Conservation (phyloP, 148 eudicot genomes). For the Vaccinium darrowii region DNA sequence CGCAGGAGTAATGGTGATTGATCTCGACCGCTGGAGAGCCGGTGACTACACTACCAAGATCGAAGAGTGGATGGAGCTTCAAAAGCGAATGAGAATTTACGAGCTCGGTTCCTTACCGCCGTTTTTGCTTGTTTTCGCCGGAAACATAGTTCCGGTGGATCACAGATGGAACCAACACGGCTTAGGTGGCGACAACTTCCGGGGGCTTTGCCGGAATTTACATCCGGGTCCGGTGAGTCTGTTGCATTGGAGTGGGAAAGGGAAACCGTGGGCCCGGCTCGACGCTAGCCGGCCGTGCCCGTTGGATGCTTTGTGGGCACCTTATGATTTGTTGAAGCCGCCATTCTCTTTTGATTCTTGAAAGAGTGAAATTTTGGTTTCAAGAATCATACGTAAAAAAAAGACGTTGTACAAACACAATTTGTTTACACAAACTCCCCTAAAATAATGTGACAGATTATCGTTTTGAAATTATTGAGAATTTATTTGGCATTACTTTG, state of each 20-base stretch:
- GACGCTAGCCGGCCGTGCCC: conserved; percentile 37
- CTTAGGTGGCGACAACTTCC: conserved; percentile 51
- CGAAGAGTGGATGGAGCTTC: conserved; percentile 42
- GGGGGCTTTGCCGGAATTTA: conserved; percentile 39
- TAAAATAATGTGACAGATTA: background rate
- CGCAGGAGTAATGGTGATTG: conserved; percentile 45
- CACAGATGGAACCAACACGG: conserved; percentile 46
- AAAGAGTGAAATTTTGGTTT: background rate
- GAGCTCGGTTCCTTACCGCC: conserved; percentile 53
- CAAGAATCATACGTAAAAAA: background rate
- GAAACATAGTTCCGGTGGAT: conserved; percentile 33
- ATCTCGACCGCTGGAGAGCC: conserved; percentile 27
- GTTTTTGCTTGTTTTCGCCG: conserved; percentile 51
- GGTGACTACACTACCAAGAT: conserved; percentile 29
- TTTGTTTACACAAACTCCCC: background rate
- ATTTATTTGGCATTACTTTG: too few species aligned
- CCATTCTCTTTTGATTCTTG: conserved; percentile 30
- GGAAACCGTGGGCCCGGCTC: conserved; percentile 36
- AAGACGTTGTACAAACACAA: background rate
- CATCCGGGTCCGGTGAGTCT: conserved; percentile 40
- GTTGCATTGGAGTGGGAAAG: conserved; percentile 44
- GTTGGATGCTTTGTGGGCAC: conserved; percentile 38
- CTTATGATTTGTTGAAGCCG: conserved; percentile 31
- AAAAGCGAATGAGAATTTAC: conserved; percentile 51
- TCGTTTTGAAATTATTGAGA: too few species aligned